A percentile compares a stretch with the other conserved stretches of the same genome.
Conservation (phyloP, 2,329 filamentous ascomycete species). For the Aurifilum marmelostoma region DNA sequence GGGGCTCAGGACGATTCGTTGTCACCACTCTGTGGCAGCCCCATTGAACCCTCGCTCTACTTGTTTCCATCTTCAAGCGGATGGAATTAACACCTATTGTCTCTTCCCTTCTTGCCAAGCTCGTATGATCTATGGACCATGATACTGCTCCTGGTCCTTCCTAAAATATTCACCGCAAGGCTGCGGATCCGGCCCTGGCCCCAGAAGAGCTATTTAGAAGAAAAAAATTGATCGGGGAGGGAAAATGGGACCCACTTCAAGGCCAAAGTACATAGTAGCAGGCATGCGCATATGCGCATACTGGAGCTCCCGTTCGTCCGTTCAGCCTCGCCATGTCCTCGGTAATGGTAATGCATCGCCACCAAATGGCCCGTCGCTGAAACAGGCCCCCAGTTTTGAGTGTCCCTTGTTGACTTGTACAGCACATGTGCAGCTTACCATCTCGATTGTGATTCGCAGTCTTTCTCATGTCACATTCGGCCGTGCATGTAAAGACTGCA, state of each 20-base stretch:
- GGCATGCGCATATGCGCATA: background rate
- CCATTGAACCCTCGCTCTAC: no score
- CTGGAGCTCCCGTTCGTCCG: slow-evolving; percentile 9
- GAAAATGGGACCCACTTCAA: slow-evolving; percentile 5
- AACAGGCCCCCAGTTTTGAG: background rate
- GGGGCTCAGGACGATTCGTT: no score
- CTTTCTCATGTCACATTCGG: background rate
- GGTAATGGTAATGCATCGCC: background rate
- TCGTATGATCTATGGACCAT: background rate
- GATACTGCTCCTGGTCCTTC: background rate
- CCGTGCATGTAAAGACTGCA: background rate
- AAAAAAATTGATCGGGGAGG: no score
- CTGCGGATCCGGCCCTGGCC: slow-evolving; percentile 6
- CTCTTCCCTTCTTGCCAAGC: background rate
- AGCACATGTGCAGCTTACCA: background rate
- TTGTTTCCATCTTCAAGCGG: no score
- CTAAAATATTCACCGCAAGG: background rate
- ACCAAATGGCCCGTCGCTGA: background rate
- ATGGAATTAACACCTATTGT: no score
- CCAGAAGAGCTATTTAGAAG: background rate
- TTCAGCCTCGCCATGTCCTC: slow-evolving; percentile 9
- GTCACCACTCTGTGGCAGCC: no score
- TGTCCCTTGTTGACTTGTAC: background rate
- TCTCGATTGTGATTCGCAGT: background rate
- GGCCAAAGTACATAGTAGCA: background rate